phyloP scores from a whole-genome alignment of 2,329 filamentous ascomycete genomes.

The Colletotrichum chrysophilum region DNA sequence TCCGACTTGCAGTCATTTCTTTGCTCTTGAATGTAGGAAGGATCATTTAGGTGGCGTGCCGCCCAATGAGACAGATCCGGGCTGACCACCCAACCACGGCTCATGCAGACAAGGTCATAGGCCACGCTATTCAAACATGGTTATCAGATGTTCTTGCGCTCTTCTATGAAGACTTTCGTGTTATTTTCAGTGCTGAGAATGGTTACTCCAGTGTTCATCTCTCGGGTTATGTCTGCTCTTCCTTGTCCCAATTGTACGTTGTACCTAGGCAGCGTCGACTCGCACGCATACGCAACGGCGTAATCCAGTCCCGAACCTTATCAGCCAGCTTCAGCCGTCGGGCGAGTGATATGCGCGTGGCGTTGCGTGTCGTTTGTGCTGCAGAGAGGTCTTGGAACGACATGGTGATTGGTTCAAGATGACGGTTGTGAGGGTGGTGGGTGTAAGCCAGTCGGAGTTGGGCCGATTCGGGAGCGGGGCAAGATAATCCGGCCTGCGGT shows the following conservation, averaged over 20 bases:
- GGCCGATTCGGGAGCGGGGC: not conserved
- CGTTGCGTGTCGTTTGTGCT: not conserved
- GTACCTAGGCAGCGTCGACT: rapidly evolving
- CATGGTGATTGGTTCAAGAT: slow-evolving; percentile 1
- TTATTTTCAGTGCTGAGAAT: not conserved
- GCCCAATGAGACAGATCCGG: not conserved
- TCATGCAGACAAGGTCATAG: not conserved
- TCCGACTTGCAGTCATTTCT: not conserved
- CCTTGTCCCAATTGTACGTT: rapidly evolving
- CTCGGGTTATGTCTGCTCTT: not conserved
- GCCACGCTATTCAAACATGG: not conserved
- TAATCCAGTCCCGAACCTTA: not conserved
- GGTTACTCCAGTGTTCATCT: not conserved
- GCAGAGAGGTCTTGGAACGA: not conserved
- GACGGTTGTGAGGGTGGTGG: not conserved
- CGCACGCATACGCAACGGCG: not conserved
- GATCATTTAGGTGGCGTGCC: not conserved
- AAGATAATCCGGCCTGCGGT: not conserved
- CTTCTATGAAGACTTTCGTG: not conserved
- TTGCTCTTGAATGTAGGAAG: not conserved
- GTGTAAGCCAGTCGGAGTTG: not conserved
- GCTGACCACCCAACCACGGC: not conserved
- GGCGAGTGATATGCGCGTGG: not conserved
- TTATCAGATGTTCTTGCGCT: not conserved
- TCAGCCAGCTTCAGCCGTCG: not conserved